phyloP scores from a whole-genome alignment of 805 yeast genomes.

The Barnettozyma pratensis region DNA sequence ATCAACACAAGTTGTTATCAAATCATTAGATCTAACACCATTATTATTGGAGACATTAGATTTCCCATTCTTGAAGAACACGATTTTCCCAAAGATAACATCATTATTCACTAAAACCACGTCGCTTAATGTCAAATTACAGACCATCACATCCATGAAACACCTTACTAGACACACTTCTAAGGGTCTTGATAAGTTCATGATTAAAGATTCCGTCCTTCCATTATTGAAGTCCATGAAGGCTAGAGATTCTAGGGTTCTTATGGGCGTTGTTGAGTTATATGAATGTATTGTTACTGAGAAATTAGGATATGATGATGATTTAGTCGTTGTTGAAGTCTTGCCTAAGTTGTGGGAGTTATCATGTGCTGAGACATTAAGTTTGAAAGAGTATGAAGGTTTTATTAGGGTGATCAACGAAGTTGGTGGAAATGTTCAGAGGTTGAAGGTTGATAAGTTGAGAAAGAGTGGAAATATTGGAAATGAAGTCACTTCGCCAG shows the following conservation, averaged over 20 bases:
- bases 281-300: constrained; percentile 32
- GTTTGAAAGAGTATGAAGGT: constrained; percentile 35
- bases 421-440: constrained; percentile 40
- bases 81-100: constrained; percentile 68
- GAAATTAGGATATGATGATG: constrained; percentile 28
- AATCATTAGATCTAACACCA: constrained; percentile 40
- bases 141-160: constrained; percentile 57
- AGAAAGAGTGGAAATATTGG: constrained; percentile 14
- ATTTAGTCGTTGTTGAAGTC: constrained; percentile 45
- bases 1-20: constrained; percentile 45
- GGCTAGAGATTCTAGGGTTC: constrained; percentile 65
- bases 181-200: constrained; percentile 63
- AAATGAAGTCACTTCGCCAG: not conserved
- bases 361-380: constrained; percentile 41
- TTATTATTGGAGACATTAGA: constrained; percentile 45
- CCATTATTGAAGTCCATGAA: constrained; percentile 74
- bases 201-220: constrained; percentile 72
- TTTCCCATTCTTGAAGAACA: constrained; percentile 66
- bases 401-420: constrained; percentile 36
- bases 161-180: constrained; percentile 42
- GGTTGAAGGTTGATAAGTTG: constrained; percentile 22
- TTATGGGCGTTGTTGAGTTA: constrained; percentile 42
- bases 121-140: constrained; percentile 69
- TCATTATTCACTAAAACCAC: constrained; percentile 80
- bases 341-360: constrained; percentile 49